Base-by-base conservation (phyloP, 371 early-diverging fungal genomes). In the Nosema granulosis region DNA sequence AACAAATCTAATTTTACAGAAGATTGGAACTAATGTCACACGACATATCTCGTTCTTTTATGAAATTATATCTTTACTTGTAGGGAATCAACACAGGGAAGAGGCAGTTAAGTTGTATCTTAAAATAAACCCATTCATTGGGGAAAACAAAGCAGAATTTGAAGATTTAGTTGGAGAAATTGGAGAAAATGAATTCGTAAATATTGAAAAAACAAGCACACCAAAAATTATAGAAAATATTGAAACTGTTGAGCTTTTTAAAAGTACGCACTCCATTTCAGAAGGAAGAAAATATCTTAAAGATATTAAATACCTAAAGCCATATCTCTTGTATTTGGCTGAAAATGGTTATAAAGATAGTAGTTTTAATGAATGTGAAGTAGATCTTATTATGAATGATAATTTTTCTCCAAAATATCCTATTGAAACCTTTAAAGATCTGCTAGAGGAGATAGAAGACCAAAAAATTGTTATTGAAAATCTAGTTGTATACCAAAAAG, bases 101-200 rank as follows among this genome's bases (percentile, higher is more conserved):
- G n/a, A 34, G n/a, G 68, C 67, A 22, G 22, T n/a, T 28, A 13
- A 76, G 16, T 38, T 73, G 24, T 77, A 68, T 37, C 18, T 56
- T 24, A 37, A 38, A 32, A 58, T 80, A 52, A 72, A 51, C 26
- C 32, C 49, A 6, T 54, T 74, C 66, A 20, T 73, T 3, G 65
- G 71, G 22, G 59, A 54, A 57, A 20, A 34, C 28, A 49, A 26
- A 4, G 34, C 62, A 62, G 77, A 77, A 29, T 73, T 78, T 54
- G 52, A 67, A 31, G 58, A 62, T n/a, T 1, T 61, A 18, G 13
- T 73, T 16, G 35, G 9, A 31, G 38, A 37, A 0, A 24, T 59
- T 50, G 31, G 16, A 18, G 16, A 16, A 13, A 61, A 24, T 51
- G 49, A 63, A 16, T 29, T 22, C 22, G 12, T 29, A 32, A 32